Evolutionary conservation across 352 stramenopile genomes (phyloP), one percentile per base, ranked within the genome.

Genomic region (Globisporangium perplexum): DNA sequence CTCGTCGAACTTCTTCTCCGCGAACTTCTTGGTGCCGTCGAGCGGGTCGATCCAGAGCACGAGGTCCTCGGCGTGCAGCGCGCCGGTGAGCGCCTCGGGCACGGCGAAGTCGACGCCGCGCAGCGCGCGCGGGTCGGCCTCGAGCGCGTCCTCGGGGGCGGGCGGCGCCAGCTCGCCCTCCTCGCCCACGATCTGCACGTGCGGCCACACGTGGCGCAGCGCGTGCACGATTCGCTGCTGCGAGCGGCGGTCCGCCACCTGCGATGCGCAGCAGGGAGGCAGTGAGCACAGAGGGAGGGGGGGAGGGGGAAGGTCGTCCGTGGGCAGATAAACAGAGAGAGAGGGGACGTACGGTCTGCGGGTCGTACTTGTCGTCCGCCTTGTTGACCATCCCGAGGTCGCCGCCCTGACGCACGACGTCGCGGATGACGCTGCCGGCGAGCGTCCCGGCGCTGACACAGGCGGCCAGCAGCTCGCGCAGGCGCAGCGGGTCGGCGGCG

Each of bases 1-100:
- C 53, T 91, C 75, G 35, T 91, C 72, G 59, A 74, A 89, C 52
- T 77, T 74, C 36, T 77, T 75, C 51, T 67, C 77, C 12, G 80
- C 78, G 60, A 91, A 91, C 43, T 83, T 85, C 59, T 88, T 88
- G 26, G 80, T 91, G 42, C 80, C 80, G 38, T 91, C 80, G 43
- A 91, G 70, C 38, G 80, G 80, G 45, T 91, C 80, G 51, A 91
- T 78, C 80, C 80, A 91, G 42, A 91, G 52, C 47, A 89, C 77
- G n/a, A 91, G 53, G 44, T 85, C 57, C 7, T 62, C 56, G 28
- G 64, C 62, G 17, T 73, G 57, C 18, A 91, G 66, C 23, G 53
- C 33, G 1, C 55, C 53, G 7, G 39, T 20, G 24, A 81, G 64
- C 31, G 66, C 43, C 1, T 47, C 53, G 1, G 50, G 38, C 30